These are phyloP conservation scores for Eimeria necatrix DNA, from an alignment of 169 alveolate genomes.

Conservation along the genomic window DNA sequence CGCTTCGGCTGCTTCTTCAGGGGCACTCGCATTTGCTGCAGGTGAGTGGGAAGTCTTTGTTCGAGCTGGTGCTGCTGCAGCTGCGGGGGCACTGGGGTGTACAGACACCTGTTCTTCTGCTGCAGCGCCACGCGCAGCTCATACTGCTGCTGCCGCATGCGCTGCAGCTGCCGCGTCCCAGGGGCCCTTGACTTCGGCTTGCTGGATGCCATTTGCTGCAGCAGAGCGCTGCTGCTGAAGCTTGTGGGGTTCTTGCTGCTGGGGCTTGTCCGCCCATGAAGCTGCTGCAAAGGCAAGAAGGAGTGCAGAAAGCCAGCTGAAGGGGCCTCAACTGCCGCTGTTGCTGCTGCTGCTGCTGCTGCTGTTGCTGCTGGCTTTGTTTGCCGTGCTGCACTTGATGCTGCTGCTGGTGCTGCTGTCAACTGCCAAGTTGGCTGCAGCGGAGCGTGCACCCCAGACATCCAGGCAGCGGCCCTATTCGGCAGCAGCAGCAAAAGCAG, in stretches of 20 bases:
- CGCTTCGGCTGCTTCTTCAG: slow-evolving; percentile 26
- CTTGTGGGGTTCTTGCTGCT: neutral
- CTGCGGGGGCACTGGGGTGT: slow-evolving; percentile 32
- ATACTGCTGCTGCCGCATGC: slow-evolving; percentile 37
- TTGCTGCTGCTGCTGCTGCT: neutral
- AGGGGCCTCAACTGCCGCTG: neutral
- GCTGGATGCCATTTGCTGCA: slow-evolving; percentile 11
- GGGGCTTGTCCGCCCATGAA: neutral
- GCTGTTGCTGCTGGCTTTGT: neutral
- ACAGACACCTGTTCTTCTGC: slow-evolving; percentile 39
- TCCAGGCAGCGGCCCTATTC: neutral
- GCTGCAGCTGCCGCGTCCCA: slow-evolving; percentile 20
- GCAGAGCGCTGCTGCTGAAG: neutral
- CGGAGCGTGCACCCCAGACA: neutral
- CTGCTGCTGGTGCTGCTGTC: neutral
- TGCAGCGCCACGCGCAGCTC: slow-evolving; percentile 28
- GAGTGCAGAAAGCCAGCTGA: neutral
- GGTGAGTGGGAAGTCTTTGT: neutral
- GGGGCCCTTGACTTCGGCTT: slow-evolving; percentile 8
- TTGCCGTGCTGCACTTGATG: neutral
- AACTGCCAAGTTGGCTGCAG: neutral
- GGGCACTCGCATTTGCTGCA: slow-evolving; percentile 40
- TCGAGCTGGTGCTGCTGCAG: neutral
- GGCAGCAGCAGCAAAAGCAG: neutral
- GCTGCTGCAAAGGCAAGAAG: neutral